These are phyloP conservation scores for Kalmusia sp. DNA, from an alignment of 2,329 filamentous ascomycete genomes.

Conservation along the genomic window DNA sequence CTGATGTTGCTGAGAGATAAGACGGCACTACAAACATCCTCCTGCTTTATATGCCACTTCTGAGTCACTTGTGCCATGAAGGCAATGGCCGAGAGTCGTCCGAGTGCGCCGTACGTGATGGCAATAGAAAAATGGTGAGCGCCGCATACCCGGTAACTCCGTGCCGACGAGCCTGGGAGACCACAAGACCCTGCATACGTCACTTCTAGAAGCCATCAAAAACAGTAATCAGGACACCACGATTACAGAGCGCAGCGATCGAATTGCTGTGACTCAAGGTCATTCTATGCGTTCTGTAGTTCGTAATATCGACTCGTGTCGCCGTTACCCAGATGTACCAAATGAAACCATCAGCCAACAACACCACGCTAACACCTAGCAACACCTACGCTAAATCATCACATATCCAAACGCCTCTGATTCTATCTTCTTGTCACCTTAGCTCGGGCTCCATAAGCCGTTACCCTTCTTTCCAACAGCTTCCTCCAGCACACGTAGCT, in stretches of 20 bases:
- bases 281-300: not conserved
- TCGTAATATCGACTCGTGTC: not conserved
- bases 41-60: too few species aligned
- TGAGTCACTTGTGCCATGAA: not conserved
- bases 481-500: conserved; percentile 60
- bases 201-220: not conserved
- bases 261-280: not conserved
- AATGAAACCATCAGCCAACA: not conserved
- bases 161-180: conserved; percentile 1
- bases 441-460: conserved; percentile 20
- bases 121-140: not conserved
- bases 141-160: conserved; percentile 2
- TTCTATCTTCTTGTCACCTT: not conserved
- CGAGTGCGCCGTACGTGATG: not conserved
- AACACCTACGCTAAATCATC: conserved; percentile 4
- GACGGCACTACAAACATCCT: too few species aligned
- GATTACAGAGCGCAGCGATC: not conserved
- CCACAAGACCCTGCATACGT: not conserved
- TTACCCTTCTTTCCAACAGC: conserved; percentile 18
- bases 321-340: not conserved
- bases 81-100: not conserved
- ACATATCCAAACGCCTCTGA: not conserved
- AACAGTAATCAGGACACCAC: not conserved
- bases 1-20: too few species aligned
- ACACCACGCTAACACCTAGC: not conserved